A percentile compares a stretch with the other conserved stretches of the same genome.
Conservation (phyloP, 2,329 filamentous ascomycete species). For the Alternaria sp. region DNA sequence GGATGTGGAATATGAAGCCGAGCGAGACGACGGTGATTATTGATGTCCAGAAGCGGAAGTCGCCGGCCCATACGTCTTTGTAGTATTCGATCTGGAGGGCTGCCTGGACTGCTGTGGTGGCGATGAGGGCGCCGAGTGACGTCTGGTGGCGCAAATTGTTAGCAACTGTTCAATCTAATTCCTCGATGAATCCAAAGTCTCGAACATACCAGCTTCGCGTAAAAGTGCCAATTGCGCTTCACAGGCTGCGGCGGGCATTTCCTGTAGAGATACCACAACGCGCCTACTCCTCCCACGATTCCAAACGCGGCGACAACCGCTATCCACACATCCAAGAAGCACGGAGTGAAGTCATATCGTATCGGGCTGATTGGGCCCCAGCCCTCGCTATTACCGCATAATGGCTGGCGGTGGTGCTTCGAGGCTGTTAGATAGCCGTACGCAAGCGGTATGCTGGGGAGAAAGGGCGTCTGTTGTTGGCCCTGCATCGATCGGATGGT, state of each 20-base stretch:
- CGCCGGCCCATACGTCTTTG: slow-evolving; percentile 72
- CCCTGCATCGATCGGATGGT: slow-evolving; percentile 44
- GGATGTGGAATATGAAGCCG: slow-evolving; percentile 75
- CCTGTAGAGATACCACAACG: slow-evolving; percentile 79
- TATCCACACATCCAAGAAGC: slow-evolving; percentile 93
- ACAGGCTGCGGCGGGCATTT: slow-evolving; percentile 71
- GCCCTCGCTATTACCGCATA: slow-evolving; percentile 89
- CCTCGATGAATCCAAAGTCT: neutral
- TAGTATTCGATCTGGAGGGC: slow-evolving; percentile 76
- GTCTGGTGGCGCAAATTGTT: slow-evolving; percentile 48
- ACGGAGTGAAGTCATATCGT: slow-evolving; percentile 94
- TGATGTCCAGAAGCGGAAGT: slow-evolving; percentile 87
- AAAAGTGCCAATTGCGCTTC: slow-evolving; percentile 90
- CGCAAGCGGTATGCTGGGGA: slow-evolving; percentile 32
- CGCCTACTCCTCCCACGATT: slow-evolving; percentile 75
- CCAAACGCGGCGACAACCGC: slow-evolving; percentile 79
- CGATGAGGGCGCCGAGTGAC: slow-evolving; percentile 71
- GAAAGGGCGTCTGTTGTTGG: slow-evolving; percentile 47
- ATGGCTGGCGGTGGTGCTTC: slow-evolving; percentile 63
- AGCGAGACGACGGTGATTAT: slow-evolving; percentile 74
- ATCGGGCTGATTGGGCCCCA: slow-evolving; percentile 91
- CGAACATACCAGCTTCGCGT: slow-evolving; percentile 76
- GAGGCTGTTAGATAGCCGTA: slow-evolving; percentile 62
- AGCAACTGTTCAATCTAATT: slow-evolving; percentile 1
- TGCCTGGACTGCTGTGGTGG: slow-evolving; percentile 73